phyloP scores from a whole-genome alignment of 305 asterid genomes.

The Fraxinus sp. region DNA sequence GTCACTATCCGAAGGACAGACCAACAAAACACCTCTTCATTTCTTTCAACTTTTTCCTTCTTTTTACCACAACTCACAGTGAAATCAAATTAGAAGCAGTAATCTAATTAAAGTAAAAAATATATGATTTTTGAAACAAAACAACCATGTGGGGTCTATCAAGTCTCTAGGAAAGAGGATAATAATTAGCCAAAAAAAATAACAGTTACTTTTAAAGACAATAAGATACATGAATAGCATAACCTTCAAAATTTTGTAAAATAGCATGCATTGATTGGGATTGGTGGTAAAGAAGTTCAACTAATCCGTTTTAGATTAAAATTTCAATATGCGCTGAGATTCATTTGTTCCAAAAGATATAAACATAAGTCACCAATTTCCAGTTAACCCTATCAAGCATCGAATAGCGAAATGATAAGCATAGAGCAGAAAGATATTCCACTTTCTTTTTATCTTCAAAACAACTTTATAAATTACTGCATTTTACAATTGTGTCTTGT shows the following conservation, averaged over 20 bases:
- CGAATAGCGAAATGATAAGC: neutral
- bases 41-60: neutral
- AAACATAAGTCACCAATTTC: neutral
- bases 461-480: neutral
- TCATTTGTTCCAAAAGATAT: neutral
- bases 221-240: neutral
- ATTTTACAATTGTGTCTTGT: neutral
- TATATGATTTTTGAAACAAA: neutral
- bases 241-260: neutral
- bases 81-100: neutral
- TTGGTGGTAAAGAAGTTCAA: neutral
- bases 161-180: neutral
- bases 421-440: neutral
- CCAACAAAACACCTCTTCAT: neutral
- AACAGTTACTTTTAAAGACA: neutral
- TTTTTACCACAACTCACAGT: neutral
- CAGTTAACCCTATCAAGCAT: neutral
- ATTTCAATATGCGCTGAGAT: neutral
- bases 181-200: neutral
- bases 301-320: slow-evolving; percentile 3
- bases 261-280: neutral
- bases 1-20: neutral
- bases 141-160: neutral
- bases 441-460: neutral
- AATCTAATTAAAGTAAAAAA: neutral